phyloP scores from a whole-genome alignment of 345 rosid species.

The Eucalyptus polybractea region DNA sequence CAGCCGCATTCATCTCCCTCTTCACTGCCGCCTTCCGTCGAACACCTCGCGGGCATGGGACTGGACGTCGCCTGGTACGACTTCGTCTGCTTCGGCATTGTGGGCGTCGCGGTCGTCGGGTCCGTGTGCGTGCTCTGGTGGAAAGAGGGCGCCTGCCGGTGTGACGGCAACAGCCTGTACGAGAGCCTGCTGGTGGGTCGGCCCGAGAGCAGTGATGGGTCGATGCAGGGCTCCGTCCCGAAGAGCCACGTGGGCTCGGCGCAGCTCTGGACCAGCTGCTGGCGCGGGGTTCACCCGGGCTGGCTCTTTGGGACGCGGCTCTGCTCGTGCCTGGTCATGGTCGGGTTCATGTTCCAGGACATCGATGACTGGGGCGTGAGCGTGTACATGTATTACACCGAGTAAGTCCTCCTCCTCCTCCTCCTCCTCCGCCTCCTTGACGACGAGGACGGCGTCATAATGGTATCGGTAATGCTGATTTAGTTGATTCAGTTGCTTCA shows the following conservation, averaged over 20 bases:
- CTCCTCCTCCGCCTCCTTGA: not conserved
- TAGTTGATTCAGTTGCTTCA: not conserved
- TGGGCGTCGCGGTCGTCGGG: conserved; percentile 31
- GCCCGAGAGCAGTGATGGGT: conserved; percentile 5
- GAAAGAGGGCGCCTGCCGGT: conserved; percentile 22
- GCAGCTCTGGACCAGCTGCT: conserved; percentile 72
- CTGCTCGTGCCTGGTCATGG: conserved; percentile 45
- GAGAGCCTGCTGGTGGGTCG: conserved; percentile 33
- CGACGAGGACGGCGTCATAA: not conserved
- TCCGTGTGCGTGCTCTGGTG: conserved; percentile 51
- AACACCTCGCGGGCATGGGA: conserved; percentile 22
- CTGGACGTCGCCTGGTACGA: conserved; percentile 59
- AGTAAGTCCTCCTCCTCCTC: conserved; percentile 20
- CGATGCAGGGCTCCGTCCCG: conserved; percentile 6
- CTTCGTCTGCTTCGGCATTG: conserved; percentile 66
- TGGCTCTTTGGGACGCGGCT: conserved; percentile 73
- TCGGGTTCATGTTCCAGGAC: conserved; percentile 51
- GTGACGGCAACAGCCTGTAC: conserved; percentile 8
- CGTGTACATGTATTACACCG: conserved; percentile 74
- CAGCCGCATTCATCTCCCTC: not conserved
- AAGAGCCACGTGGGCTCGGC: conserved; percentile 25
- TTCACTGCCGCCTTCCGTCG: not conserved
- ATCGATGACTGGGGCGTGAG: conserved; percentile 29
- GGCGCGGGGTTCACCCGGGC: conserved; percentile 71
- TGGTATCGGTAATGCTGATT: not conserved